These are phyloP conservation scores for Claviceps africana DNA, from an alignment of 2,329 filamentous ascomycete genomes.

Conservation along the genomic window DNA sequence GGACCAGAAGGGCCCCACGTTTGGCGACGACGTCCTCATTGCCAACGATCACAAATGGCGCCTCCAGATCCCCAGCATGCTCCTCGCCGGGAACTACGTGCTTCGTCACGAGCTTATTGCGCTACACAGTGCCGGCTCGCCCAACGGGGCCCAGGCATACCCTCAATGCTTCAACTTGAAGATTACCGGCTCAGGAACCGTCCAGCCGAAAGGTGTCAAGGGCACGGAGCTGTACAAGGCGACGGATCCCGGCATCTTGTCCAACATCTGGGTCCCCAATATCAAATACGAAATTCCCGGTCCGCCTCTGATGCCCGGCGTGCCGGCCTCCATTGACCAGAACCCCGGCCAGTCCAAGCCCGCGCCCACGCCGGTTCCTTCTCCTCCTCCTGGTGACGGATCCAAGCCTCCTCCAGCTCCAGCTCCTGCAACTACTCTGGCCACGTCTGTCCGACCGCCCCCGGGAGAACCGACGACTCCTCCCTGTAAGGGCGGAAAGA, in stretches of 20 bases:
- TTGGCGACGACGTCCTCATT: constrained; percentile 31
- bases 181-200: constrained; percentile 26
- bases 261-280: constrained; percentile 19
- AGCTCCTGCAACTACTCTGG: neutral
- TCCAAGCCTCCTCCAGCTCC: neutral
- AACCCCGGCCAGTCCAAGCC: constrained; percentile 12
- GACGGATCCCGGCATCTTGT: constrained; percentile 21
- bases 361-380: too few relatives aligned
- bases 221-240: constrained; percentile 23
- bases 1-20: constrained; percentile 22
- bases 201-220: constrained; percentile 18
- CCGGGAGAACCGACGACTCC: neutral
- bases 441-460: neutral
- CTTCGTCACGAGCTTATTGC: constrained; percentile 42
- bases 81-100: constrained; percentile 38
- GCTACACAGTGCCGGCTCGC: constrained; percentile 31
- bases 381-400: neutral
- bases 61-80: constrained; percentile 31
- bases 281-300: constrained; percentile 20
- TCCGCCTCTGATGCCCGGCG: constrained; percentile 15
- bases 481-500: neutral
- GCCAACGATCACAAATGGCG: constrained; percentile 36
- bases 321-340: constrained; percentile 14
- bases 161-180: constrained; percentile 38
- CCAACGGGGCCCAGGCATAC: constrained; percentile 34